phyloP scores from a whole-genome alignment of 2,329 filamentous ascomycete species.

The Colletotrichum horii region DNA sequence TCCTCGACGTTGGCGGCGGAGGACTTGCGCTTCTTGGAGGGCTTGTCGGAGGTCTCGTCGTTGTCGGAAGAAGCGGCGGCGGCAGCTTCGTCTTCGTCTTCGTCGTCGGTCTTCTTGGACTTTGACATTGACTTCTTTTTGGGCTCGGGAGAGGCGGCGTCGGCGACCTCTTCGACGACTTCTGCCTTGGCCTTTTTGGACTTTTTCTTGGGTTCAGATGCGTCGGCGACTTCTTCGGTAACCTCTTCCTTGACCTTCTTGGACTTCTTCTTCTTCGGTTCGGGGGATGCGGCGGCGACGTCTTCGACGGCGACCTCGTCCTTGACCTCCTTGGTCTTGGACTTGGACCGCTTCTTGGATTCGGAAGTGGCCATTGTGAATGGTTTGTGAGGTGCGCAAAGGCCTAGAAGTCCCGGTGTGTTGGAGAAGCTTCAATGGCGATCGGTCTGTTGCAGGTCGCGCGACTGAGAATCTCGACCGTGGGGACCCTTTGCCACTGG shows the following conservation, averaged over 20 bases:
- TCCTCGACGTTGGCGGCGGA: conserved; percentile 60
- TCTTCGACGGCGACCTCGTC: neutral
- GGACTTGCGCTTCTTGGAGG: conserved; percentile 73
- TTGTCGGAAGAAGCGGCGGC: conserved; percentile 1
- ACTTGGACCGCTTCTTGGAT: neutral
- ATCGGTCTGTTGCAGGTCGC: neutral
- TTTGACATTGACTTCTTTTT: neutral
- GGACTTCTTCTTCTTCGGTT: neutral
- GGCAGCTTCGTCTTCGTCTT: neutral
- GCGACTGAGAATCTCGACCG: neutral
- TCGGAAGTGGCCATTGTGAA: conserved; percentile 2
- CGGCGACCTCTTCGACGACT: conserved; percentile 71
- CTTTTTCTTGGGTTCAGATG: conserved; percentile 5
- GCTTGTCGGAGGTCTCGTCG: neutral
- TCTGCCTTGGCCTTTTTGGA: conserved; percentile 77
- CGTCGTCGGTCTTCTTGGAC: neutral
- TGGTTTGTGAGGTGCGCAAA: neutral
- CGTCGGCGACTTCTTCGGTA: neutral
- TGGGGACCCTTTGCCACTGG: neutral
- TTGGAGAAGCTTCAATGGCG: neutral
- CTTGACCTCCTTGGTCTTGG: neutral
- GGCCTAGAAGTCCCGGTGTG: neutral
- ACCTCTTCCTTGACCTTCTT: neutral
- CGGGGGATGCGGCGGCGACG: neutral
- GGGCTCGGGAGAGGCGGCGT: conserved; percentile 47